phyloP scores from a whole-genome alignment of 345 rosid genomes.

The Salix suchowensis region DNA sequence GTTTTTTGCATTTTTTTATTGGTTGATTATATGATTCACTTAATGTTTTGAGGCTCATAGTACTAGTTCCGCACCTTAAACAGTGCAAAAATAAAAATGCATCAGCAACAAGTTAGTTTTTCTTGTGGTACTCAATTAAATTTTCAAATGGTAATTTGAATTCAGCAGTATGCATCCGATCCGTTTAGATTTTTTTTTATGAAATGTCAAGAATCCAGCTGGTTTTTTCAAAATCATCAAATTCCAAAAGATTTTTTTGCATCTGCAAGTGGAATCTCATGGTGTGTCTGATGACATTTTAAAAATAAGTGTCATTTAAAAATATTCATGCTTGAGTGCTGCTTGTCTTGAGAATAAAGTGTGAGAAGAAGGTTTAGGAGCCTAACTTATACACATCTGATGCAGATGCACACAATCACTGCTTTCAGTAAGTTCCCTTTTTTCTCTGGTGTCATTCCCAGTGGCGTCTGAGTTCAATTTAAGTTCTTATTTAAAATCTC shows the following conservation, averaged over 20 bases:
- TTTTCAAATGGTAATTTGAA: background rate
- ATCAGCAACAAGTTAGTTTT: background rate
- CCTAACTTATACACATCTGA: background rate
- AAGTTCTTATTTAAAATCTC: background rate
- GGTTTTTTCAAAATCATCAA: background rate
- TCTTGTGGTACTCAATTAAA: background rate
- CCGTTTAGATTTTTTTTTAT: background rate
- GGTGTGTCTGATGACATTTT: too few relatives aligned
- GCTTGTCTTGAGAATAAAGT: too few relatives aligned
- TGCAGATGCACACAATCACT: background rate
- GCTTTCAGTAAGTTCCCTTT: background rate
- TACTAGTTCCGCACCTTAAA: background rate
- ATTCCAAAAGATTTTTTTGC: background rate
- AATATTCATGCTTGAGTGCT: too few relatives aligned
- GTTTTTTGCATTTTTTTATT: background rate
- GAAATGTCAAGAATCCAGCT: background rate
- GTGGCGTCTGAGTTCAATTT: background rate
- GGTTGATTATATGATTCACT: background rate
- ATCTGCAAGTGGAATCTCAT: background rate
- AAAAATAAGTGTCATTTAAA: too few relatives aligned
- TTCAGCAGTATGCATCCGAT: background rate
- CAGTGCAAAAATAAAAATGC: background rate
- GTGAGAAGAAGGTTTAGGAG: too few relatives aligned
- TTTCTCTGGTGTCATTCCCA: background rate
- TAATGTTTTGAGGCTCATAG: background rate